Evolutionary conservation across 2,329 filamentous ascomycete genomes (phyloP).

Genomic region (Pyrenophora graminea): DNA sequence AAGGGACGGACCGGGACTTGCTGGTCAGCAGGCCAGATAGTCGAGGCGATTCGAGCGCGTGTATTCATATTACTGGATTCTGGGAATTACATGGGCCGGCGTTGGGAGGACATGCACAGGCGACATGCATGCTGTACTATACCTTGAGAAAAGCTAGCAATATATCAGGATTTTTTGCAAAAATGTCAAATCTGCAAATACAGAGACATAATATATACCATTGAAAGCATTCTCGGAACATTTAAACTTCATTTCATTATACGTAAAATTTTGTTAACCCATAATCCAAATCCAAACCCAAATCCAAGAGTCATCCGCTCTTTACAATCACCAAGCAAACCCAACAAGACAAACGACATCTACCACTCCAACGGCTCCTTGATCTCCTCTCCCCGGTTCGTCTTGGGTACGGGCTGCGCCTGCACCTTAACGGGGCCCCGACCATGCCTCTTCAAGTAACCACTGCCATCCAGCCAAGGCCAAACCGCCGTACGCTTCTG

Average conservation of each 20-base stretch:
- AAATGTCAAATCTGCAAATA: too few relatives aligned
- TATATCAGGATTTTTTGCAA: too few relatives aligned
- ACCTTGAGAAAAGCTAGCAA: too few relatives aligned
- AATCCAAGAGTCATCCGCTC: not conserved
- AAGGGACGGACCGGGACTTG: constrained; percentile 64
- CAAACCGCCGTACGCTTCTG: constrained; percentile 73
- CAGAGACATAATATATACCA: too few relatives aligned
- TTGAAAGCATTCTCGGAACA: too few relatives aligned
- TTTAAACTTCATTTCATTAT: too few relatives aligned
- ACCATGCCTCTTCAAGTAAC: constrained; percentile 69
- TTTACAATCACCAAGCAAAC: not conserved
- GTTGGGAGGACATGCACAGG: constrained; percentile 5
- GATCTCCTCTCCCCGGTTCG: constrained; percentile 82
- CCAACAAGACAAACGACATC: not conserved
- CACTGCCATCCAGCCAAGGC: constrained; percentile 88
- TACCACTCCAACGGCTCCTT: constrained; percentile 90
- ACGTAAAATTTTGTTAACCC: too few relatives aligned
- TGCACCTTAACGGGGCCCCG: constrained; percentile 65
- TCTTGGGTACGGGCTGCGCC: constrained; percentile 77
- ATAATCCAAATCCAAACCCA: not conserved
- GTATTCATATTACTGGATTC: not conserved
- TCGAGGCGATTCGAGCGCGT: not conserved
- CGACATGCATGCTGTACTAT: too few relatives aligned
- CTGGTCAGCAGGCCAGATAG: constrained; percentile 27
- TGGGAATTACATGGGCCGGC: not conserved